A percentile compares a stretch with the other conserved stretches of the same genome.
Conservation (phyloP, 2,329 filamentous ascomycete genomes). For the Cryoendolithus antarcticus region DNA sequence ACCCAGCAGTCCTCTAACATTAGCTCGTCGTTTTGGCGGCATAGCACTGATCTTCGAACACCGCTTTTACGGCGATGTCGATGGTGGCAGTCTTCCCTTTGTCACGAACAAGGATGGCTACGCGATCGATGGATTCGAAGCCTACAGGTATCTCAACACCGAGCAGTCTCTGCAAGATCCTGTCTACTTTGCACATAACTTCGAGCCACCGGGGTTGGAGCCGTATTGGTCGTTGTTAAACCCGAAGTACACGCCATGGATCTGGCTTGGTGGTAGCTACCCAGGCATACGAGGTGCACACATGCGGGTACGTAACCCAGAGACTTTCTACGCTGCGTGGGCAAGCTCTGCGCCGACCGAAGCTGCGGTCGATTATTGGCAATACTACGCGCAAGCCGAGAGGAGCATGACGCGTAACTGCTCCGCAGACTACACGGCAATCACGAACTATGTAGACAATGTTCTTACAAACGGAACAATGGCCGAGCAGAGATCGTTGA, state of each 20-base stretch:
- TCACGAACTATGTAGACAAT: constrained; percentile 9
- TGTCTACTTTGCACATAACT: constrained; percentile 13
- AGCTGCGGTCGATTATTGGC: constrained; percentile 10
- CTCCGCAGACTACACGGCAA: constrained; percentile 8
- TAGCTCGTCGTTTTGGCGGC: constrained; percentile 10
- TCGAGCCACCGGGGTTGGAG: constrained; percentile 9
- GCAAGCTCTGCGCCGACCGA: constrained; percentile 10
- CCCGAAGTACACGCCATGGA: constrained; percentile 10
- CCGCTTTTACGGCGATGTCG: constrained; percentile 12
- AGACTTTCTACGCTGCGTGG: constrained; percentile 12
- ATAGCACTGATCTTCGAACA: constrained; percentile 12
- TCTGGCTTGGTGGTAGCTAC: constrained; percentile 13
- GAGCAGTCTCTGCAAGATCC: constrained; percentile 15
- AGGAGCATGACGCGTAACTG: constrained; percentile 10
- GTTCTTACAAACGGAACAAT: constrained; percentile 9
- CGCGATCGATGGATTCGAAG: constrained; percentile 8
- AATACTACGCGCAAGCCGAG: constrained; percentile 11
- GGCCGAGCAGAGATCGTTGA: not conserved
- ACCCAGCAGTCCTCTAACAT: constrained; percentile 7
- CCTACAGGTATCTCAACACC: constrained; percentile 12
- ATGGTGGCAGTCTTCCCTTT: constrained; percentile 7
- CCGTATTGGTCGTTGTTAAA: constrained; percentile 4
- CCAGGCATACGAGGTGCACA: constrained; percentile 11
- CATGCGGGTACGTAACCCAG: constrained; percentile 12
- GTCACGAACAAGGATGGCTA: constrained; percentile 3